Evolutionary conservation across 495 filamentous ascomycete genomes (phyloP).

Genomic region (Entonaema liquescens): DNA sequence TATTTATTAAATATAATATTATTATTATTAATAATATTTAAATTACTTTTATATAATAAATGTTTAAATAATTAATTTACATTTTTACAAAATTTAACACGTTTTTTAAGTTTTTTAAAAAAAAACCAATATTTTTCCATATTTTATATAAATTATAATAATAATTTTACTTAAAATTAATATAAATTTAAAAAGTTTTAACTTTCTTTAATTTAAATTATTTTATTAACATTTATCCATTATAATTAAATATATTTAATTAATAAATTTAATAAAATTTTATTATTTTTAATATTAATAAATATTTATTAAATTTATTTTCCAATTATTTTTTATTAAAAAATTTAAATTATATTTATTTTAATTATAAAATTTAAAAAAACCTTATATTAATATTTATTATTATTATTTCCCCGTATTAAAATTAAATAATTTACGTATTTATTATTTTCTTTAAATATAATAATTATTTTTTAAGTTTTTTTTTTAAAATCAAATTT

Average conservation of each 20-base stretch:
- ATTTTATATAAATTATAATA: not conserved
- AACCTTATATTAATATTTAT: not conserved
- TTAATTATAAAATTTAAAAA: constrained; percentile 2
- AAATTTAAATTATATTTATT: constrained; percentile 2
- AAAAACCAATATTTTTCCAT: not conserved
- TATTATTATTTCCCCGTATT: not conserved
- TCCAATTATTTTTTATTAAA: not conserved
- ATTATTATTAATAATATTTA: not conserved
- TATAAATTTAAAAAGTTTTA: not conserved
- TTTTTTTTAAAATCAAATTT: not conserved
- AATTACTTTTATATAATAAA: not conserved
- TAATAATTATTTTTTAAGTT: not conserved
- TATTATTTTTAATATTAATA: not conserved
- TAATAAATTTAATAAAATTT: not conserved
- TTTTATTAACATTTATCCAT: not conserved
- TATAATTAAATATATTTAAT: not conserved
- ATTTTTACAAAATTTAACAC: not conserved
- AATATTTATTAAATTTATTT: not conserved
- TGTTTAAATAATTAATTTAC: not conserved
- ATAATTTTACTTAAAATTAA: not conserved
- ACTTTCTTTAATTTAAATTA: not conserved
- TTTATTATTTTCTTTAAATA: constrained; percentile 1
- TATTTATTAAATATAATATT: not conserved
- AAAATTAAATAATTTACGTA: not conserved
- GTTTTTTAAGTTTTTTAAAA: not conserved